Conservation (phyloP, 2,329 filamentous ascomycete genomes). For the Neonectria ditissima region DNA sequence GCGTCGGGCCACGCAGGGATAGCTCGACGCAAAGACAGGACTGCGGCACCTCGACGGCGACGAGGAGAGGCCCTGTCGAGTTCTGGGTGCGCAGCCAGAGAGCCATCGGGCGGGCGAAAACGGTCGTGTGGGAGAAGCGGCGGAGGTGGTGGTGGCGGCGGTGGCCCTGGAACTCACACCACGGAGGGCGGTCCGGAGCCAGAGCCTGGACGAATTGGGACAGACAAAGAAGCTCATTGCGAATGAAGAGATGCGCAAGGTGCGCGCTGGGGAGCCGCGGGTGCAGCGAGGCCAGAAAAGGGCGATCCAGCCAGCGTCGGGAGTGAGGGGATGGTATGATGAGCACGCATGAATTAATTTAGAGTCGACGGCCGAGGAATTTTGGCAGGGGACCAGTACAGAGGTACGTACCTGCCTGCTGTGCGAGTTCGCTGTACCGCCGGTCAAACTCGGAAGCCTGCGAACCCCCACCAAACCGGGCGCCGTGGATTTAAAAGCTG, state of each 20-base stretch:
- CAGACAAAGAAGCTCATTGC: slow-evolving; percentile 46
- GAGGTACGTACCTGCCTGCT: slow-evolving; percentile 3
- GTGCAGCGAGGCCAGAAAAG: slow-evolving; percentile 36
- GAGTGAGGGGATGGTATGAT: slow-evolving; percentile 36
- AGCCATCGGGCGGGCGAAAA: slow-evolving; percentile 42
- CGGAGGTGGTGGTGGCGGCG: background rate
- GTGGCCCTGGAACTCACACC: slow-evolving; percentile 35
- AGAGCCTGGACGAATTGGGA: slow-evolving; percentile 46
- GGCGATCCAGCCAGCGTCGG: slow-evolving; percentile 24
- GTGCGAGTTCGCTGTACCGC: no score
- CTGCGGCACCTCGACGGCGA: slow-evolving; percentile 26
- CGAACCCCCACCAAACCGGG: slow-evolving; percentile 35
- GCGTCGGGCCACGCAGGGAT: slow-evolving; percentile 42
- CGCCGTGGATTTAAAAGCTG: slow-evolving; percentile 18
- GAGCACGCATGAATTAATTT: slow-evolving; percentile 44
- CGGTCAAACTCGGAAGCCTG: slow-evolving; percentile 33
- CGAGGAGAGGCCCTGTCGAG: slow-evolving; percentile 20
- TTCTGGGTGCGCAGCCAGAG: slow-evolving; percentile 29
- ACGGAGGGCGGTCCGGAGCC: slow-evolving; percentile 46
- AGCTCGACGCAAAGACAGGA: slow-evolving; percentile 25
- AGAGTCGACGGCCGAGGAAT: slow-evolving; percentile 36
- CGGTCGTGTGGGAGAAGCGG: slow-evolving; percentile 32
- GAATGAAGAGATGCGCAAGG: slow-evolving; percentile 36
- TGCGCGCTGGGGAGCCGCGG: slow-evolving; percentile 41
- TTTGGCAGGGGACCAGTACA: slow-evolving; percentile 27